Evolutionary conservation across 441 rosid genomes (phyloP).

Genomic region (Bocquillonia castaneifolia): DNA sequence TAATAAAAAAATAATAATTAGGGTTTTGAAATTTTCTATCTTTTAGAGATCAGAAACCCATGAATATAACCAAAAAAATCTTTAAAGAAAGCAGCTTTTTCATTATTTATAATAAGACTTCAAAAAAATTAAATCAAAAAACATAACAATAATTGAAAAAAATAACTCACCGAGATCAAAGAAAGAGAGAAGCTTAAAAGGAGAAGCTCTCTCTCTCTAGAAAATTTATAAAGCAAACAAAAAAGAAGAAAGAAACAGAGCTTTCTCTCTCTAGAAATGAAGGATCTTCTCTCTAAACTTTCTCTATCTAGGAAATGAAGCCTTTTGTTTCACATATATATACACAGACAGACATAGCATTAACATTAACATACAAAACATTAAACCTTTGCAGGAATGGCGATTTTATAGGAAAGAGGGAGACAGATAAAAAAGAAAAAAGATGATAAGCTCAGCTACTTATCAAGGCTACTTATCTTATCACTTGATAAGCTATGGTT

Average conservation of each 20-base stretch:
- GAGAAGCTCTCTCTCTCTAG: constrained; percentile 31
- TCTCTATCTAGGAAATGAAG: constrained; percentile 23
- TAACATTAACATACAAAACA: constrained; percentile 23
- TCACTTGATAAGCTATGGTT: rapidly evolving
- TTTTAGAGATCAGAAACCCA: constrained; percentile 31
- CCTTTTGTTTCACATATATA: constrained; percentile 27
- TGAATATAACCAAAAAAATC: constrained; percentile 20
- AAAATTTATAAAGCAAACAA: too few species aligned
- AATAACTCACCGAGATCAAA: constrained; percentile 46
- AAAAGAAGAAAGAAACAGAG: constrained; percentile 6
- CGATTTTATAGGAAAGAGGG: constrained; percentile 46
- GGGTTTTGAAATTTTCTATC: constrained; percentile 27
- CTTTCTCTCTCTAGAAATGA: constrained; percentile 36
- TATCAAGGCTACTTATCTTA: constrained; percentile 14
- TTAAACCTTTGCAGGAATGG: constrained; percentile 56
- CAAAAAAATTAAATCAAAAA: constrained; percentile 9
- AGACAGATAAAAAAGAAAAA: constrained; percentile 38
- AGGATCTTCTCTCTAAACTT: constrained; percentile 10
- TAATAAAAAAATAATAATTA: constrained; percentile 24
- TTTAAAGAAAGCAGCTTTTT: constrained; percentile 29
- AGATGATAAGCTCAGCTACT: rapidly evolving
- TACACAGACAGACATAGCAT: background rate
- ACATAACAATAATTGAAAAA: constrained; percentile 28
- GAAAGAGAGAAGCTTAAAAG: constrained; percentile 5
- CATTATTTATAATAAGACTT: too few species aligned